Evolutionary conservation across 495 filamentous ascomycete species (phyloP), one percentile per base, ranked within the genome.

Genomic region (Immersiella caudata): DNA sequence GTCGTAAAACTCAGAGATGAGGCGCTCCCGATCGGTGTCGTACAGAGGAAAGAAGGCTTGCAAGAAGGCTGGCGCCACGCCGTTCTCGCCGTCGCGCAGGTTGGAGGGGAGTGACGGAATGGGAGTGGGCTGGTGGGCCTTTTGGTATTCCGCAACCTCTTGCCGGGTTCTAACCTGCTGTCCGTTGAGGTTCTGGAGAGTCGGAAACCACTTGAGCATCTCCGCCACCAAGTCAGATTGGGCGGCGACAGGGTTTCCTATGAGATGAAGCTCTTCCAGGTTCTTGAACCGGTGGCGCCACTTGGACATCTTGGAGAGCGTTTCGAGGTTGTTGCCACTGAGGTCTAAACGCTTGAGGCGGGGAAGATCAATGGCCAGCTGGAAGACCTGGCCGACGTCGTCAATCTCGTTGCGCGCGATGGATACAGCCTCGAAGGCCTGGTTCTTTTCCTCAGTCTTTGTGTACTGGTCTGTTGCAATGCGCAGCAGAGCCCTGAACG

Each of bases 401-500:
- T 83, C 78, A 26, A 98, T 87, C 57, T 86, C 83, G 70, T 97
- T 97, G 71, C 88, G 83, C 26, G 88, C 88, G 6, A 98, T 84
- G 20, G 88, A 89, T 68, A 97, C 87, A 64, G 91, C 92, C 60
- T 87, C 79, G 25, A 98, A 85, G 5, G 88, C 88, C 27, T 93
- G 87, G 26, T 86, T 84, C 74, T 92, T 92, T 33, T 88, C 83
- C 20, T 89, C 78, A 5, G 84, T 59, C 27, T 79, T 87, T 67
- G 85, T 85, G 79, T 95, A 95, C 27, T 87, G 82, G 70, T 85
- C 78, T 35, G 92, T 89, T 74, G 89, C 91, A 36, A 97, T 84
- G 64, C 86, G 88, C 89, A 97, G 93, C 33, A 97, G 81, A 2
- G 90, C 94, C 46, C 90, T 90, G 79, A 97, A 97, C 66, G 97